Evolutionary conservation across 352 stramenopile species (phyloP).

Genomic region (Globisporangium rhizosaccharum): DNA sequence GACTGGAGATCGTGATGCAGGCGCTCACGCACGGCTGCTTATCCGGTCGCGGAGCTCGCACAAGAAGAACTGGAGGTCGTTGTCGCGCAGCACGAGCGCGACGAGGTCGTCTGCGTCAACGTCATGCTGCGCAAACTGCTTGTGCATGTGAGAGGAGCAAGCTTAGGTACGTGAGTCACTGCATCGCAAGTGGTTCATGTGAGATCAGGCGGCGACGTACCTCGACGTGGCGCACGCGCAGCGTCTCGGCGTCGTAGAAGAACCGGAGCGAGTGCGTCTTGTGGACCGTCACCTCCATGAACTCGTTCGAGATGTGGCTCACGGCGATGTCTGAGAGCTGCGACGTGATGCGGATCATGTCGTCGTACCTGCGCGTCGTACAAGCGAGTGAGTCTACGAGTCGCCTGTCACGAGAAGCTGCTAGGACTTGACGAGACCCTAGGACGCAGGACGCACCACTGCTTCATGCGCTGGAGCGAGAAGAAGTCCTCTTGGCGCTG

Average conservation of each 20-base stretch:
- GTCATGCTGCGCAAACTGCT: constrained; percentile 21
- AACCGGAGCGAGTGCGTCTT: constrained; percentile 47
- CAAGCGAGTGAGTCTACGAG: background rate
- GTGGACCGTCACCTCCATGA: constrained; percentile 51
- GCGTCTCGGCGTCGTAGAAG: constrained; percentile 53
- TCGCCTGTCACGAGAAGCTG: background rate
- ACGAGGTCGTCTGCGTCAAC: constrained; percentile 40
- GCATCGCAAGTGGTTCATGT: background rate
- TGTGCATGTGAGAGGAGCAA: background rate
- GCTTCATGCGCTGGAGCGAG: constrained; percentile 66
- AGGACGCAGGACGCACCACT: constrained; percentile 32
- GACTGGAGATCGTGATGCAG: background rate
- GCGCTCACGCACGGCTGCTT: background rate
- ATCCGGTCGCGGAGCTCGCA: constrained; percentile 60
- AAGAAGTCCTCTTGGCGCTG: constrained; percentile 68
- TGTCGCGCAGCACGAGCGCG: constrained; percentile 47
- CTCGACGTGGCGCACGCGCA: constrained; percentile 50
- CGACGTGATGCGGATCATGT: constrained; percentile 47
- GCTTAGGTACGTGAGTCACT: constrained; percentile 3
- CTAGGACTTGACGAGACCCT: no score
- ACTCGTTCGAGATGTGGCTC: constrained; percentile 45
- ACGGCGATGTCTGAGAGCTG: constrained; percentile 56
- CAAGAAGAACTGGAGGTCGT: constrained; percentile 50
- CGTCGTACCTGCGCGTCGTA: constrained; percentile 42
- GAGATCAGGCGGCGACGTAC: constrained; percentile 17